Evolutionary conservation across 2,329 filamentous ascomycete species (phyloP).

Genomic region (Sclerotinia minor): DNA sequence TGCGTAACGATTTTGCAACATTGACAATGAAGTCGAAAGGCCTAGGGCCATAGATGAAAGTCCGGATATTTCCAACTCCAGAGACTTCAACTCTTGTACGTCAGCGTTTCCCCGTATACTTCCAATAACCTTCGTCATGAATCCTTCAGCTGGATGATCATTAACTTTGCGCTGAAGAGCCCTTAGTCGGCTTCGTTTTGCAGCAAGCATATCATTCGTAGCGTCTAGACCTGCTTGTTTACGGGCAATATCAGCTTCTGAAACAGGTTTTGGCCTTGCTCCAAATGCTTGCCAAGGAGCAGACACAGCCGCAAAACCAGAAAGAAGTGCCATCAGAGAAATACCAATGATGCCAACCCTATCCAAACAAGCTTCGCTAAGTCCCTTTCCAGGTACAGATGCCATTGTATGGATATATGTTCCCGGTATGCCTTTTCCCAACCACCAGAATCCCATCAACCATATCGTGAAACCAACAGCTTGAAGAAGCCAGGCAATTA

Average conservation of each 20-base stretch:
- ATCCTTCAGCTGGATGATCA: slow-evolving; percentile 50
- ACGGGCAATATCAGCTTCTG: slow-evolving; percentile 71
- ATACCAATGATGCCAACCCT: slow-evolving; percentile 83
- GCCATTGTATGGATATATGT: slow-evolving; percentile 50
- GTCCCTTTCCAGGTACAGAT: slow-evolving; percentile 43
- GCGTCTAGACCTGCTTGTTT: slow-evolving; percentile 79
- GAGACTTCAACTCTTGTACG: slow-evolving; percentile 56
- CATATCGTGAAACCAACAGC: slow-evolving; percentile 62
- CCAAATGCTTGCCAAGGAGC: slow-evolving; percentile 83
- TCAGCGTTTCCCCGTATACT: slow-evolving; percentile 65
- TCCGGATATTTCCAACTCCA: slow-evolving; percentile 76
- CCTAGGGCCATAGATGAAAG: slow-evolving; percentile 77
- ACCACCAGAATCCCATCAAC: slow-evolving; percentile 74
- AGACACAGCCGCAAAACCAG: slow-evolving; percentile 85
- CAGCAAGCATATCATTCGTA: slow-evolving; percentile 74
- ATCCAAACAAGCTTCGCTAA: slow-evolving; percentile 55
- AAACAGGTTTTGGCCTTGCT: slow-evolving; percentile 62
- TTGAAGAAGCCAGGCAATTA: slow-evolving; percentile 65
- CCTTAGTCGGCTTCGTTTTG: slow-evolving; percentile 72
- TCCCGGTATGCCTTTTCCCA: slow-evolving; percentile 64
- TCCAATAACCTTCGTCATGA: slow-evolving; percentile 73
- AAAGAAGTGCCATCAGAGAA: slow-evolving; percentile 81
- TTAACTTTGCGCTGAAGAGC: slow-evolving; percentile 65
- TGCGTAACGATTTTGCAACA: slow-evolving; percentile 62
- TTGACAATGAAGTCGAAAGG: slow-evolving; percentile 63